A percentile compares a stretch with the other conserved stretches of the same genome.
These are phyloP conservation scores for Jaenimonas drosophilae DNA, from an alignment of 208 protist species.

Conservation along the genomic window DNA sequence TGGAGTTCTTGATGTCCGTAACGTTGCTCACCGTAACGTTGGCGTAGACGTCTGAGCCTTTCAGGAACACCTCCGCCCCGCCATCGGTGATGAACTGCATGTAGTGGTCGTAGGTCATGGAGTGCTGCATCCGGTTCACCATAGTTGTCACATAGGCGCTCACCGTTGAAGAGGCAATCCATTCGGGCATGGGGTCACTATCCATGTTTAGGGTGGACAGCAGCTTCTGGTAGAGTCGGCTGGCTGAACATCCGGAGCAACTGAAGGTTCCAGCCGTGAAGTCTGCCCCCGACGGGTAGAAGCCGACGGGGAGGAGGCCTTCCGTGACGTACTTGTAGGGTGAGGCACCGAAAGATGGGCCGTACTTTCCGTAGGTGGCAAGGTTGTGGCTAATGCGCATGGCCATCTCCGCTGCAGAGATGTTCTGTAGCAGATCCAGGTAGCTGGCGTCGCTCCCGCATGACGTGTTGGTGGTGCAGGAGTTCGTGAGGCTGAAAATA, in stretches of 20 bases:
- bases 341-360: neutral
- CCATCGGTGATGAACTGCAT: conserved; percentile 11
- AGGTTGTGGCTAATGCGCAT: conserved; percentile 6
- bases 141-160: conserved; percentile 7
- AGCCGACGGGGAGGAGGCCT: conserved; percentile 3
- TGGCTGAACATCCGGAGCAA: neutral
- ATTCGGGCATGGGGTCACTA: neutral
- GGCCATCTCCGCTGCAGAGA: conserved; percentile 1
- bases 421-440: conserved; percentile 4
- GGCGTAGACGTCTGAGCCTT: neutral
- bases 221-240: conserved; percentile 4
- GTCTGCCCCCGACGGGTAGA: conserved; percentile 1
- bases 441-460: conserved; percentile 1
- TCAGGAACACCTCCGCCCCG: conserved; percentile 5
- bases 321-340: conserved; percentile 5
- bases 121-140: conserved; percentile 8
- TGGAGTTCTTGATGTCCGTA: neutral
- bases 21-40: neutral
- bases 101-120: conserved; percentile 4
- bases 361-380: neutral
- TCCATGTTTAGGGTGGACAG: neutral
- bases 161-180: neutral
- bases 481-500: conserved; percentile 1
- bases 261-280: neutral
- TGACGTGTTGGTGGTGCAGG: neutral